Conservation (phyloP, 495 filamentous ascomycete species). For the Penicillium silybi region DNA sequence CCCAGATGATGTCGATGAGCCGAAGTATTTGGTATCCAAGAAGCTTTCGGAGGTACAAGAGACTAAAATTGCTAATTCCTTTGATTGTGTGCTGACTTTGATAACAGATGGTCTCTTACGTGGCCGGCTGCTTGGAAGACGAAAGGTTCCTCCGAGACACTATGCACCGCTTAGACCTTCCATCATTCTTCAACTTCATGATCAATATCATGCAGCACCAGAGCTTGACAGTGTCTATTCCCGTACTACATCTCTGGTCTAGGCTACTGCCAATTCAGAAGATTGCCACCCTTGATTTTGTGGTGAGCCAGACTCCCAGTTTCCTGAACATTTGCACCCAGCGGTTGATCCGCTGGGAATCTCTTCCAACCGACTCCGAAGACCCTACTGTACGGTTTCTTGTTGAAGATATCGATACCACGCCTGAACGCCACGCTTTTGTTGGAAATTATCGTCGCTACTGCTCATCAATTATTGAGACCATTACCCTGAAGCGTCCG, state of each 20-base stretch:
- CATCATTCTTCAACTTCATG: constrained; percentile 75
- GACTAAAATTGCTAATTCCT: not conserved
- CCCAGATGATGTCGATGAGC: constrained; percentile 75
- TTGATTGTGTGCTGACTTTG: not conserved
- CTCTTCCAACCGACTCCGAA: constrained; percentile 71
- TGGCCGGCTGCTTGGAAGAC: constrained; percentile 79
- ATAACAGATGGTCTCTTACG: constrained; percentile 70
- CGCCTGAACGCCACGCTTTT: constrained; percentile 93
- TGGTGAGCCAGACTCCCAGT: constrained; percentile 65
- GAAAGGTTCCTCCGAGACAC: constrained; percentile 58
- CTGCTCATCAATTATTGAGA: constrained; percentile 78
- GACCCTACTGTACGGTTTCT: constrained; percentile 78
- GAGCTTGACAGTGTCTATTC: constrained; percentile 89
- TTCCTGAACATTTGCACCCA: constrained; percentile 76
- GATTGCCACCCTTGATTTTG: constrained; percentile 60
- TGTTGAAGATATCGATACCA: constrained; percentile 87
- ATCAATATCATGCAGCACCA: constrained; percentile 74
- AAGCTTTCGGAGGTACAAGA: constrained; percentile 82
- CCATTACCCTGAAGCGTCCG: constrained; percentile 71
- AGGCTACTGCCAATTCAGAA: constrained; percentile 66
- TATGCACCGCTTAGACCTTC: constrained; percentile 55
- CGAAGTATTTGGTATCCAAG: constrained; percentile 87
- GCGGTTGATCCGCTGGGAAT: constrained; percentile 78
- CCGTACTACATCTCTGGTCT: constrained; percentile 84
- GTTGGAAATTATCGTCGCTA: constrained; percentile 95